These are phyloP conservation scores for Euphrasia confusa DNA, from an alignment of 257 asterid species.

Conservation along the genomic window DNA sequence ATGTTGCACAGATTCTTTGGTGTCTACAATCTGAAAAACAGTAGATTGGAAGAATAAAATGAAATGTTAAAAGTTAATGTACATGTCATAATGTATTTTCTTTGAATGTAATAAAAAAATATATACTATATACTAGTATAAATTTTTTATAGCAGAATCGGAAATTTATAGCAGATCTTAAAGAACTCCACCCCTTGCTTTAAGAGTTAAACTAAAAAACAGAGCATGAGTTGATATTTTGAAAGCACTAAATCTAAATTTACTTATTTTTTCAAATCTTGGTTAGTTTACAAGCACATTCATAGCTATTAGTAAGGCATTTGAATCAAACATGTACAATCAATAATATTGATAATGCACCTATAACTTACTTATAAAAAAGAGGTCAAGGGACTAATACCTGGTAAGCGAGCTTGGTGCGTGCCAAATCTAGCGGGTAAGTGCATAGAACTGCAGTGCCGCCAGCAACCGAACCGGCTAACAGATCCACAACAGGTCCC, in stretches of 20 bases:
- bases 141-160: too few relatives aligned
- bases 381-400: slow-evolving; percentile 32
- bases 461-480: slow-evolving; percentile 97
- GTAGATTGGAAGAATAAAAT: background rate
- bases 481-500: slow-evolving; percentile 86
- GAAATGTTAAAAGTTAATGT: background rate
- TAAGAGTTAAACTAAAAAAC: too few relatives aligned
- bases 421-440: slow-evolving; percentile 95
- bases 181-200: too few relatives aligned
- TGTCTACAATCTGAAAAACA: slow-evolving; percentile 53
- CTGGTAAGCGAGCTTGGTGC: slow-evolving; percentile 98
- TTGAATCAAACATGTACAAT: background rate
- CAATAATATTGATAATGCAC: background rate
- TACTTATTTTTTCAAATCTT: too few relatives aligned
- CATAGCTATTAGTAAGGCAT: background rate
- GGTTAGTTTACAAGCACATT: background rate
- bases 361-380: background rate
- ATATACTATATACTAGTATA: too few relatives aligned
- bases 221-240: background rate
- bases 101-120: too few relatives aligned
- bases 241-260: too few relatives aligned
- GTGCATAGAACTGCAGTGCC: slow-evolving; percentile 99
- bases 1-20: slow-evolving; percentile 36
- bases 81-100: background rate
- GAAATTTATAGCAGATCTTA: too few relatives aligned